Evolutionary conservation across 768 basidiomycete genomes (phyloP), one percentile per base, ranked within the genome.

Genomic region (Kwoniella bestiolae): DNA sequence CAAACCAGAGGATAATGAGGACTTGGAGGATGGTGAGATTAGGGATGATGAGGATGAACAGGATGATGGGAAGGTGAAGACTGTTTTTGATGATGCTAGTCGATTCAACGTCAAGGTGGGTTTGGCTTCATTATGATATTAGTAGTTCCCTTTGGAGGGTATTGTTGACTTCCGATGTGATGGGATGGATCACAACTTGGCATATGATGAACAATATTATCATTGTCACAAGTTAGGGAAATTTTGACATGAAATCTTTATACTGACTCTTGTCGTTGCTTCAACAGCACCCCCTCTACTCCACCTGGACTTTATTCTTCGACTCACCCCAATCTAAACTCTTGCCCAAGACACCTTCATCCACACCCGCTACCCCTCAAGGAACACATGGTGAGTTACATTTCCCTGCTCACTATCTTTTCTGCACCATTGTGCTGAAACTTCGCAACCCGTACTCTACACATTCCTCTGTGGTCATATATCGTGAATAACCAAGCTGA

Each of bases 251-350:
- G n/a, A n/a, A n/a, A n/a, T n/a, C n/a, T n/a, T n/a, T 72, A 3
- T 57, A 70, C 6, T 67, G 63, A 56, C 59, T 71, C 8, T 56
- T 29, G 28, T 41, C 18, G 12, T 26, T 5, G 26, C 14, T n/a
- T 41, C n/a, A 79, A 71, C 12, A 96, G 94, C 94, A 97, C 79
- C 94, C 94, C 12, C 87, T 97, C 47, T 95, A 88, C 82, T 93
- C 94, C 29, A 85, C 90, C 8, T 96, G 94, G 94, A 97, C 94
- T 6, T 88, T 99, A 29, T 97, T 93, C 93, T 99, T 97, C 80
- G 95, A 98, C 80, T 95, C 94, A 35, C 92, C 92, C 0, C 86
- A 88, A 47, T 92, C 91, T 32, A 97, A 97, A 82, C 89, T 89
- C 61, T 88, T 93, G 0, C 82, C 82, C 23, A 80, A 81, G 60